A percentile compares a stretch with the other conserved stretches of the same genome.
These are phyloP conservation scores for Drosera capensis DNA, from an alignment of 148 eudicot genomes.

Conservation along the genomic window DNA sequence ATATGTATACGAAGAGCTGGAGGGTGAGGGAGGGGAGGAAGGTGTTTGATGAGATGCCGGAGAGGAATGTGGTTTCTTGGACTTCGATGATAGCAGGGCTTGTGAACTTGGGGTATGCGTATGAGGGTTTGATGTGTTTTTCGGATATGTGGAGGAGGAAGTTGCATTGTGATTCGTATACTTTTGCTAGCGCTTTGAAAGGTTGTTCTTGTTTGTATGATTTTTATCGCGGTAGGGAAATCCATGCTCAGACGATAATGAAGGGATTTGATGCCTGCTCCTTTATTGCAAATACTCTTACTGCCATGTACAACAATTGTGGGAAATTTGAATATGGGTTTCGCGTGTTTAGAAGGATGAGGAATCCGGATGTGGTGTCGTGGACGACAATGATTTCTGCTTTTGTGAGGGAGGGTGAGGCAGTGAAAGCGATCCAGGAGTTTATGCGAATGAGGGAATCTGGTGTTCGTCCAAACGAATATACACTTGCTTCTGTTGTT, in stretches of 20 bases:
- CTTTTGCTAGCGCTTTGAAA: constrained; percentile 76
- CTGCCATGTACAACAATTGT: constrained; percentile 74
- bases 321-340: constrained; percentile 67
- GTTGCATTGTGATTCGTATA: constrained; percentile 48
- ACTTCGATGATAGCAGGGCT: constrained; percentile 78
- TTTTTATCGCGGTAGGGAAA: constrained; percentile 53
- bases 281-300: constrained; percentile 63
- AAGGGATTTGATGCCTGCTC: constrained; percentile 40
- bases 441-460: constrained; percentile 47
- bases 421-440: constrained; percentile 27
- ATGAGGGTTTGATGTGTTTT: constrained; percentile 54
- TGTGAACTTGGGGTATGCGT: constrained; percentile 47
- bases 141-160: constrained; percentile 38
- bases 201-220: constrained; percentile 57
- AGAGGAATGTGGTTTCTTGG: constrained; percentile 84
- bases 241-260: constrained; percentile 56
- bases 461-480: constrained; percentile 50
- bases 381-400: constrained; percentile 69
- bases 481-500: constrained; percentile 68
- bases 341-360: constrained; percentile 54
- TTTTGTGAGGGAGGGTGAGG: constrained; percentile 60
- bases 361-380: constrained; percentile 59
- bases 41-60: constrained; percentile 71
- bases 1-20: constrained; percentile 68
- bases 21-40: constrained; percentile 43